Base-by-base conservation (phyloP, 2,329 filamentous ascomycete species). In the Xylogone sp. region DNA sequence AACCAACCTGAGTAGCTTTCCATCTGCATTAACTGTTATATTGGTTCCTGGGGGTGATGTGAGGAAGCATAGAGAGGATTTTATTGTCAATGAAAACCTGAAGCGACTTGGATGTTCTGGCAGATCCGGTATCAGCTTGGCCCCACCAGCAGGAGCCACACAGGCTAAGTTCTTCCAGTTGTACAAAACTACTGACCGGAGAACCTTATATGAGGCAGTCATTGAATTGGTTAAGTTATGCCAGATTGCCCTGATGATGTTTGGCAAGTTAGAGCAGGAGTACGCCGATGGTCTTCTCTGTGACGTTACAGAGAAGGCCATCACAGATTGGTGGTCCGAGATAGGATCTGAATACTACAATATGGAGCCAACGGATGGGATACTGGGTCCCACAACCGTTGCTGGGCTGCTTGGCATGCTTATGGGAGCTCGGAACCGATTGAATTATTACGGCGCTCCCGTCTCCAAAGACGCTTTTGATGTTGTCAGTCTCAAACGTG, bases 291-390 rank as follows among this genome's bases (percentile, higher is more conserved):
- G 94, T 0, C 72, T 97, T 21, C 79, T 99, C 2, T 99, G 94
- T 67, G 94, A 99, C 71, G 78, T 94, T 43, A 97, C 94, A 0
- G 94, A 99, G 68, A 86, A 81, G 55, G 90, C 92, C 1, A 84
- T 97, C 61, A 87, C 86, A 55, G 89, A 97, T 67, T 99, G 94
- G 94, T 97, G 94, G 94, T 86, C 88, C 1, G 90, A 96, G 62
- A 87, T 97, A 53, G 94, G 94, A 1, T 86, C 86, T 0, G 93
- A 97, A 59, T 86, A 94, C 63, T 97, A 93, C 74, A 95, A 93
- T 50, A 82, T 91, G 29, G 94, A 97, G 68, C 93, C 94, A 1
- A 88, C 87, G 9, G 94, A 99, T 70, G 93, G 93, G 12, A 91
- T 96, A 20, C 74, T 99, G 2, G 94, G 94, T 0, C 92, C 94